These are phyloP conservation scores for Athelia sp. DNA, from an alignment of 1,284 basidiomycete genomes.

Conservation along the genomic window DNA sequence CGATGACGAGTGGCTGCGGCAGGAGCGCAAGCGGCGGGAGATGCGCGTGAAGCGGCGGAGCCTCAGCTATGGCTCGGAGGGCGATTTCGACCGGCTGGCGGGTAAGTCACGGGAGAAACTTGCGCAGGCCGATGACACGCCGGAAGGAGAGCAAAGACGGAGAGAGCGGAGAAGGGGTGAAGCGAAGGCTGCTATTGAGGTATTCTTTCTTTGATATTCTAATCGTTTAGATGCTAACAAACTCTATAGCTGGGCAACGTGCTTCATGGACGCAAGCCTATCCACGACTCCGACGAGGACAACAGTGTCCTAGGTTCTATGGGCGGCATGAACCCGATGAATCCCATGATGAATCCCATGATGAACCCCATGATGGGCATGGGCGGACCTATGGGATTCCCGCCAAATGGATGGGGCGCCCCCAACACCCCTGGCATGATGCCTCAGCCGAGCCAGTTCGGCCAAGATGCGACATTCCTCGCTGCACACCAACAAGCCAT, in stretches of 20 bases:
- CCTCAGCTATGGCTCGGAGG: neutral
- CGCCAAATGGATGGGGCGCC: slow-evolving; percentile 17
- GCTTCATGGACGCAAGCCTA: slow-evolving; percentile 66
- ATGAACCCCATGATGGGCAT: slow-evolving; percentile 44
- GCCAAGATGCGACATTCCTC: slow-evolving; percentile 49
- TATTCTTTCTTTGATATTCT: slow-evolving; percentile 27
- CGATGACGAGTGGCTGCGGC: slow-evolving; percentile 9
- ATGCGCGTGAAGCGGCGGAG: neutral
- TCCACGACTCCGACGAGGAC: slow-evolving; percentile 50
- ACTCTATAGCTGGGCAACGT: slow-evolving; percentile 65
- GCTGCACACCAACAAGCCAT: slow-evolving; percentile 79
- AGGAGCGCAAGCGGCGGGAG: slow-evolving; percentile 10
- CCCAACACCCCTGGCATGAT: neutral
- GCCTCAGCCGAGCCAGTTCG: slow-evolving; percentile 19
- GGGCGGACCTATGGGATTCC: slow-evolving; percentile 31
- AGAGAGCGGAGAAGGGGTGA: slow-evolving; percentile 67
- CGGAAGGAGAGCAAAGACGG: slow-evolving; percentile 44
- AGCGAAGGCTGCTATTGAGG: slow-evolving; percentile 77
- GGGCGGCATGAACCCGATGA: too few species aligned
- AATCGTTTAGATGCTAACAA: too few species aligned
- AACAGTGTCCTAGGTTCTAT: slow-evolving; percentile 44
- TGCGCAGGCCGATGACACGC: slow-evolving; percentile 25
- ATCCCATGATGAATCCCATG: slow-evolving; percentile 4
- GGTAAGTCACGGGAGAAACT: slow-evolving; percentile 27
- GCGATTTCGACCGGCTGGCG: slow-evolving; percentile 6